Base-by-base conservation (phyloP, 805 yeast species). In the Myxozyma geophila region DNA sequence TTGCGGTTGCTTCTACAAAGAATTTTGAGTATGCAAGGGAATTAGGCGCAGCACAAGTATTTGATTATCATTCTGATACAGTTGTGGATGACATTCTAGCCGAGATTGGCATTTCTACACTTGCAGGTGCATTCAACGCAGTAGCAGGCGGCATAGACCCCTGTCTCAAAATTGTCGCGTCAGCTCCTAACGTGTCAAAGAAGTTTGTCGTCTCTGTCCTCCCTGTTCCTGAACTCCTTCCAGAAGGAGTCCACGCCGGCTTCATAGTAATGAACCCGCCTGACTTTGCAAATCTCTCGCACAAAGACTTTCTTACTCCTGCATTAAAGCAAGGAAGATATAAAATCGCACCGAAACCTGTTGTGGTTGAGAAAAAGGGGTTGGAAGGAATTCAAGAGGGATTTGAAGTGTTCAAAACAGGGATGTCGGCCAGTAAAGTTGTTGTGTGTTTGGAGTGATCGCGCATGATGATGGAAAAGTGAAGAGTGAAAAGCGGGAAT, bases 1-100 rank as follows among this genome's bases (percentile, higher is more conserved):
- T 83, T 54, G 81, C 82, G 2, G 81, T 83, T 49, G 86, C 88
- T 12, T 82, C 87, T 1, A 72, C 75, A 61, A 81, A 80, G 68
- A 78, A 84, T 71, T 77, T 76, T 64, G 76, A 75, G 17, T 71
- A 70, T 54, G 71, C 85, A 66, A 78, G 78, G 69, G 59, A 70
- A 0, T 69, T 81, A 39, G 88, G 88, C 64, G 88, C 87, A 28
- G 81, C 80, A 63, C 78, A 75, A 37, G 75, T 80, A 13, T 77
- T 83, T 62, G 88, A 86, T 66, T 83, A 83, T 68, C 54, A 75
- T 69, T 54, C 60, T 67, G 10, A 74, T 21, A 49, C 54, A 6
- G 63, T 59, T 2, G 63, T 59, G 10, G 41, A 28, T 15, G 59
- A 63, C 12, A 43, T 63, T 19, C 33, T 54, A 13, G 48, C 33